Evolutionary conservation across 2,329 filamentous ascomycete genomes (phyloP), one percentile per base, ranked within the genome.

Genomic region (Aspergillus niger): DNA sequence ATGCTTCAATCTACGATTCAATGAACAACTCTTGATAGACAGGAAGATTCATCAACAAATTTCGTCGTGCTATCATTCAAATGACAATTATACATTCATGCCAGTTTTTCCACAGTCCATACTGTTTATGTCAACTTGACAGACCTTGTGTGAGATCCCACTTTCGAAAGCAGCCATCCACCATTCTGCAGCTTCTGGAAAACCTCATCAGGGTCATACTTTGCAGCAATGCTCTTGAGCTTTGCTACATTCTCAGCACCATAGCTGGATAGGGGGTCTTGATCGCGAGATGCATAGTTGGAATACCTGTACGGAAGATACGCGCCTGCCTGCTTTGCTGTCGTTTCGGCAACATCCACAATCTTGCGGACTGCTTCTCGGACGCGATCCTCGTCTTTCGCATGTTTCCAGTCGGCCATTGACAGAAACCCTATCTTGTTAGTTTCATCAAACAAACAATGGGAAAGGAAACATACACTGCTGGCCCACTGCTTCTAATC

Each of bases 181-280:
- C 56, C 56, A 7, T 41, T 54, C 57, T 64, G 62, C 32, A 64
- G 22, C 2, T 10, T 48, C 57, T 64, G 60, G 30, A 62, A 64
- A 8, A 60, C 51, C 3, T 38, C 60, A 2, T 53, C 32, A 2
- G 62, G 59, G 47, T 64, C 57, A 48, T 60, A 62, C 47, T 55
- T 54, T 3, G 8, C 22, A 5, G 60, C 47, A 44, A 59, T 36
- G 10, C 6, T 36, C 36, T 26, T 59, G 30, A 64, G 11, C 41
- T 6, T 58, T 15, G 49, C 43, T n/a, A 62, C 8, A 51, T 57
- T 60, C 10, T 47, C 55, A 7, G 10, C 11, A 10, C 62, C 57
- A 57, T 64, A 62, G 22, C 57, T 56, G 11, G 51, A 55, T 32
- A 62, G 7, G 8, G 56, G 41, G 26, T 61, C 55, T 47, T 63